Evolutionary conservation across 176 grass and related monocot species (phyloP).

Genomic region (Hordeum vulgare): DNA sequence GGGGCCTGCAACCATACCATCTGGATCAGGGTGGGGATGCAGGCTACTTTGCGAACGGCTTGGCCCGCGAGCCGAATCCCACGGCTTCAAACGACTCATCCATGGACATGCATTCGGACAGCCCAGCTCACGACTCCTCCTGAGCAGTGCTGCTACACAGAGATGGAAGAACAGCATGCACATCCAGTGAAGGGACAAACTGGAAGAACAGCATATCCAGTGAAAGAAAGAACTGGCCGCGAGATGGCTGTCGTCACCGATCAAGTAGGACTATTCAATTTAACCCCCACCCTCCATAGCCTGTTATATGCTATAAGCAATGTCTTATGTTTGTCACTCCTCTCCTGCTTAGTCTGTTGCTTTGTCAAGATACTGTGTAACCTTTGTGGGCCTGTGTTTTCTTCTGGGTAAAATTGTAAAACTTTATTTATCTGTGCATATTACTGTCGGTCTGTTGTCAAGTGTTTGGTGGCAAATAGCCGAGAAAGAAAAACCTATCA

Average conservation of each 20-base stretch:
- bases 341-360: conserved; percentile 4
- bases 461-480: neutral
- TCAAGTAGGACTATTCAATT: conserved; percentile 43
- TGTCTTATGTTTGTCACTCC: conserved; percentile 19
- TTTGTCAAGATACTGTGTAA: conserved; percentile 34
- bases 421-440: conserved; percentile 45
- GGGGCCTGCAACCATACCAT: conserved; percentile 57
- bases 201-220: conserved; percentile 11
- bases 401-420: conserved; percentile 13
- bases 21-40: conserved; percentile 45
- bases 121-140: conserved; percentile 33
- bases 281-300: conserved; percentile 28
- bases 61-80: conserved; percentile 18
- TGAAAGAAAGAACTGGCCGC: neutral
- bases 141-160: neutral
- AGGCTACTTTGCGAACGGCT: conserved; percentile 25
- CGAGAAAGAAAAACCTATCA: neutral
- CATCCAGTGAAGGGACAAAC: conserved; percentile 19
- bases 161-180: neutral
- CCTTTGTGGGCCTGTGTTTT: conserved; percentile 24
- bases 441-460: conserved; percentile 18
- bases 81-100: conserved; percentile 35
- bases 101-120: conserved; percentile 72
- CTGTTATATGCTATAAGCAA: conserved; percentile 19
- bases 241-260: neutral